Percentiles rank a stretch among this genome's conserved stretches.
Conservation (phyloP, 1,284 basidiomycete genomes). For the Cerioporus squamosus region DNA sequence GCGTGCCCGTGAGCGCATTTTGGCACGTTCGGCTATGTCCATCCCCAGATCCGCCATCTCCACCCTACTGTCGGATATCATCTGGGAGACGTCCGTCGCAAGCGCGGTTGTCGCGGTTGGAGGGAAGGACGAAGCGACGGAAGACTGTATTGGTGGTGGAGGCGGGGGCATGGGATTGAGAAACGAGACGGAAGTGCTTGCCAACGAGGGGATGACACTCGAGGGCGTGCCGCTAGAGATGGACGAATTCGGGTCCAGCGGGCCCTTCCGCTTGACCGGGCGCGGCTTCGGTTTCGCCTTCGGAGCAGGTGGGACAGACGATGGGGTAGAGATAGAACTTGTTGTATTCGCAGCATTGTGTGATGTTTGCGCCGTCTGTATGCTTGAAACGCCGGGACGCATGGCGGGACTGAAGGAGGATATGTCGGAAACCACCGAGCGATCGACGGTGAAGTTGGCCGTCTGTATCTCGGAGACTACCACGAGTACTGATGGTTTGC, state of each 20-base stretch:
- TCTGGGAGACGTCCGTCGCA: constrained; percentile 3
- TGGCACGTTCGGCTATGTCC: constrained; percentile 51
- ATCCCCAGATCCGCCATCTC: constrained; percentile 10
- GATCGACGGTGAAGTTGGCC: constrained; percentile 14
- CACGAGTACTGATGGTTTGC: no score
- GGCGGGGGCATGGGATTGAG: neutral
- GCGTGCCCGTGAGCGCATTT: constrained; percentile 42
- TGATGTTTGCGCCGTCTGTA: constrained; percentile 1
- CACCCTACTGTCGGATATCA: constrained; percentile 16
- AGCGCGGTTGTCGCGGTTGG: constrained; percentile 3
- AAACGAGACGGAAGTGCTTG: neutral
- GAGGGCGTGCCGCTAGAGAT: constrained; percentile 11
- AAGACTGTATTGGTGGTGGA: neutral
- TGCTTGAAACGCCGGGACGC: constrained; percentile 1
- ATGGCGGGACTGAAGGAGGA: constrained; percentile 11
- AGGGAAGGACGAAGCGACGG: constrained; percentile 3
- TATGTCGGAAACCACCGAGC: constrained; percentile 13
- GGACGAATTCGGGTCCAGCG: constrained; percentile 5
- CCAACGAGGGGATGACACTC: constrained; percentile 10
- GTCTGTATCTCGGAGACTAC: constrained; percentile 20
- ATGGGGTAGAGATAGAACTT: constrained; percentile 16
- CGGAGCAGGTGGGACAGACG: neutral
- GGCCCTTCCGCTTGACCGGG: constrained; percentile 23
- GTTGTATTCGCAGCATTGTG: neutral
- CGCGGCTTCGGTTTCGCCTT: constrained; percentile 25